phyloP scores from a whole-genome alignment of 2,329 filamentous ascomycete genomes.

The Apiospora hydei region DNA sequence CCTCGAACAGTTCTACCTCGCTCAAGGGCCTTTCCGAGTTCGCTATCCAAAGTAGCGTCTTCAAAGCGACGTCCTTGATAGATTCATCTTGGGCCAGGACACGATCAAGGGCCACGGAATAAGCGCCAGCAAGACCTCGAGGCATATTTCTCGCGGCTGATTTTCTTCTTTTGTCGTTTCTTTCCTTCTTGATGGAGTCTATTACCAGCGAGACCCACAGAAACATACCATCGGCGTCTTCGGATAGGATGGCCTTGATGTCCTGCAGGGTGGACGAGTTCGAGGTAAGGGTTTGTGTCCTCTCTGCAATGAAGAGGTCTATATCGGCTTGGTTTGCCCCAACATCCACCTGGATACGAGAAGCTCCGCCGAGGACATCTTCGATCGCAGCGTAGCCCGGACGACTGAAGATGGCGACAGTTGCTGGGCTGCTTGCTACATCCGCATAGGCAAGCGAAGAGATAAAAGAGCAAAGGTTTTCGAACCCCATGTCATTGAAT shows the following conservation, averaged over 20 bases:
- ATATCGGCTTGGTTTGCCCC: slow-evolving; percentile 1
- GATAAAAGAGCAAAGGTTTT: not conserved
- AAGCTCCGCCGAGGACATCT: not conserved
- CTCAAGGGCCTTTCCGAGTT: not conserved
- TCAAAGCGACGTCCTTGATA: not conserved
- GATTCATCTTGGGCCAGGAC: slow-evolving; percentile 16
- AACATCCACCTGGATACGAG: not conserved
- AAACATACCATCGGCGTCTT: not conserved
- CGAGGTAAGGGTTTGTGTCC: not conserved
- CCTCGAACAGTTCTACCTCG: not conserved
- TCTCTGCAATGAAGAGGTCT: not conserved
- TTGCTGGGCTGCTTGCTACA: not conserved
- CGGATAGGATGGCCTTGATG: not conserved
- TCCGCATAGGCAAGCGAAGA: not conserved
- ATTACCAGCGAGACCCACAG: slow-evolving; percentile 5
- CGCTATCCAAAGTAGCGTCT: not conserved
- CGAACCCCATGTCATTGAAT: not conserved
- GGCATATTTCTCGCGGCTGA: not conserved
- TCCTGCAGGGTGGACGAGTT: not conserved
- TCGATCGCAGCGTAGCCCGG: not conserved
- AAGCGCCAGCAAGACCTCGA: not conserved
- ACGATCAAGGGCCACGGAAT: not conserved
- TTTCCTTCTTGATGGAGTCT: not conserved
- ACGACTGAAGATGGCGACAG: slow-evolving; percentile 4
- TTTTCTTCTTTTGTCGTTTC: not conserved